Conservation (phyloP, 148 eudicot genomes). For the Nyssa sinensis region DNA sequence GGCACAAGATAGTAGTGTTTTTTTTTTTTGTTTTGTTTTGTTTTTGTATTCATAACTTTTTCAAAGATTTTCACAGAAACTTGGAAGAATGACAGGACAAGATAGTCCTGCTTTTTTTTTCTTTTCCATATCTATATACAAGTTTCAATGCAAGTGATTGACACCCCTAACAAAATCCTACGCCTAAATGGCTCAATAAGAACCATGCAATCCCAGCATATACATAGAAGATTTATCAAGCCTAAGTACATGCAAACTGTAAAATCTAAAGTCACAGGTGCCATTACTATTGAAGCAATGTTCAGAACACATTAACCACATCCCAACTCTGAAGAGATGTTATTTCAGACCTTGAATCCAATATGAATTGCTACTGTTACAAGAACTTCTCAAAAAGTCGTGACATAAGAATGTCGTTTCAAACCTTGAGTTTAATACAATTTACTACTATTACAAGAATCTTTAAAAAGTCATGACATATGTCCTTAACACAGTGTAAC, state of each 20-base stretch:
- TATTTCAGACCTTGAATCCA: neutral
- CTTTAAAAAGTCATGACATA: neutral
- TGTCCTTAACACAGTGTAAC: neutral
- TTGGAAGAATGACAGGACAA: neutral
- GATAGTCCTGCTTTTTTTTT: neutral
- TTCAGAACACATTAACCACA: neutral
- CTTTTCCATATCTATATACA: neutral
- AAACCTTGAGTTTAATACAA: neutral
- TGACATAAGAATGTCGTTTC: neutral
- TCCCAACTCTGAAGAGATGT: neutral
- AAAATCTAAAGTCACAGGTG: neutral
- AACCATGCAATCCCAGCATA: neutral
- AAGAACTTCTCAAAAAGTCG: neutral
- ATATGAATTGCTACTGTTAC: neutral
- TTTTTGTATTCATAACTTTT: too few species aligned
- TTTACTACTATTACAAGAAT: too few species aligned
- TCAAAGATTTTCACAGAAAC: neutral
- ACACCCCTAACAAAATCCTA: neutral
- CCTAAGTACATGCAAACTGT: neutral
- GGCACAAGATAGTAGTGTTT: too few species aligned
- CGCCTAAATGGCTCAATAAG: neutral
- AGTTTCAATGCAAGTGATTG: neutral
- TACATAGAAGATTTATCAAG: neutral
- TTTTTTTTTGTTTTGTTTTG: too few species aligned
- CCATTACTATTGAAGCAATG: neutral